Conservation (phyloP, 495 filamentous ascomycete species). For the Gamarada debralockiae region DNA sequence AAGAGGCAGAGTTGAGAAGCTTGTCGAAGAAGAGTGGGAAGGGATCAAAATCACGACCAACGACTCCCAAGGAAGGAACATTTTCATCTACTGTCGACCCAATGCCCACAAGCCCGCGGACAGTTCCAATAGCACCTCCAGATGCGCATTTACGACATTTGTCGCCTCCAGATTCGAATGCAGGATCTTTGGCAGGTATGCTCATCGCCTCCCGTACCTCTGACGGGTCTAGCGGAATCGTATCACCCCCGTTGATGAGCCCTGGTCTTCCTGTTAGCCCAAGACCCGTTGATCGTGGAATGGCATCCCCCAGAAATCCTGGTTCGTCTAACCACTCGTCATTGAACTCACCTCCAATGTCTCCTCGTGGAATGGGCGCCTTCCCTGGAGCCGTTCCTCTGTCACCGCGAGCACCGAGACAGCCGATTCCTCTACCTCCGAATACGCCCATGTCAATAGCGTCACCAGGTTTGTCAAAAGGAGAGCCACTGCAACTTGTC, state of each 20-base stretch:
- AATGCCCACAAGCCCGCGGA: slow-evolving; percentile 22
- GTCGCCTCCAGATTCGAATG: slow-evolving; percentile 15
- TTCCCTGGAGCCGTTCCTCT: slow-evolving; percentile 56
- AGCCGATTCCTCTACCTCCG: slow-evolving; percentile 61
- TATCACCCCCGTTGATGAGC: slow-evolving; percentile 63
- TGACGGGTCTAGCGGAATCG: slow-evolving; percentile 21
- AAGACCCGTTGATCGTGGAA: slow-evolving; percentile 72
- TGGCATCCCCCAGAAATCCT: slow-evolving; percentile 65
- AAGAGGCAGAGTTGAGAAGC: slow-evolving; percentile 62
- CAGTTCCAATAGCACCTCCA: slow-evolving; percentile 19
- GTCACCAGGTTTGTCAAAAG: slow-evolving; percentile 35
- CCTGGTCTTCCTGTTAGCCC: slow-evolving; percentile 89
- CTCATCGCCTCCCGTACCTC: slow-evolving; percentile 24
- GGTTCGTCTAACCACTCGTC: slow-evolving; percentile 35
- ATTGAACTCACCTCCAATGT: slow-evolving; percentile 59
- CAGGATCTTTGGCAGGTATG: slow-evolving; percentile 46
- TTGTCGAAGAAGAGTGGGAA: slow-evolving; percentile 61
- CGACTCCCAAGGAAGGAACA: slow-evolving; percentile 18
- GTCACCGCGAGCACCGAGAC: slow-evolving; percentile 66
- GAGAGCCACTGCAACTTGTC: slow-evolving; percentile 27
- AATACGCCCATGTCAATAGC: slow-evolving; percentile 57
- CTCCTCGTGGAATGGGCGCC: slow-evolving; percentile 49
- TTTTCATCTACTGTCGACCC: slow-evolving; percentile 6
- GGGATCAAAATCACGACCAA: slow-evolving; percentile 31
- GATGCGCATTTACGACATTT: slow-evolving; percentile 18